Percentiles rank a stretch among this genome's conserved stretches.
Conservation (phyloP, 2,329 filamentous ascomycete genomes). For the Paecilomyces dactylethromorphus region DNA sequence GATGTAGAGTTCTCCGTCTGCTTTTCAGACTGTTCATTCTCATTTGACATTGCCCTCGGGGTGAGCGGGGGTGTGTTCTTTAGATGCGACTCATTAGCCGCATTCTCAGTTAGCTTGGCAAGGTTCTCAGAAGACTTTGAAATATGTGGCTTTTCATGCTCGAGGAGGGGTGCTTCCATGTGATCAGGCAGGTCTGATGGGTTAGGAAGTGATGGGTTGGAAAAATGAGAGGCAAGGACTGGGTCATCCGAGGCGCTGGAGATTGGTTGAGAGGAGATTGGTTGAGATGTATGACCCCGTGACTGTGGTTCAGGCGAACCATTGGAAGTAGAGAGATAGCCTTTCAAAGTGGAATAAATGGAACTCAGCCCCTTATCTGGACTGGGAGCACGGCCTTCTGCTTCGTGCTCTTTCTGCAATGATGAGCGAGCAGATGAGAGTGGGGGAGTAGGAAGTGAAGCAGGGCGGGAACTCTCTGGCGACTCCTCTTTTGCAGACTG, state of each 20-base stretch:
- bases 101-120: constrained; percentile 75
- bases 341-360: constrained; percentile 39
- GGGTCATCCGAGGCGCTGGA: constrained; percentile 59
- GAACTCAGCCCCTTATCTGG: constrained; percentile 33
- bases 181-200: constrained; percentile 41
- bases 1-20: constrained; percentile 18
- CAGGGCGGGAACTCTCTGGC: constrained; percentile 25
- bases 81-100: constrained; percentile 50
- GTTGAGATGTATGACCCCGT: constrained; percentile 43
- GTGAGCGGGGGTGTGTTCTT: constrained; percentile 94
- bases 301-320: constrained; percentile 28
- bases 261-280: constrained; percentile 57
- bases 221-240: constrained; percentile 63
- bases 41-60: constrained; percentile 74
- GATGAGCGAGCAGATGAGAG: constrained; percentile 37
- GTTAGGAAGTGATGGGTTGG: constrained; percentile 55
- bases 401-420: constrained; percentile 37
- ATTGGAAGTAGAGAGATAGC: constrained; percentile 33
- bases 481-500: constrained; percentile 17
- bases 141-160: constrained; percentile 34
- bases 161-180: constrained; percentile 46
- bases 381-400: constrained; percentile 30
- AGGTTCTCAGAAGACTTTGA: constrained; percentile 40
- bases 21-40: constrained; percentile 35
- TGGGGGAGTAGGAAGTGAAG: constrained; percentile 37